Percentiles rank a stretch among this genome's conserved stretches.
phyloP scores from a whole-genome alignment of 1,284 basidiomycete species.

The Mrakiaceae sp. region DNA sequence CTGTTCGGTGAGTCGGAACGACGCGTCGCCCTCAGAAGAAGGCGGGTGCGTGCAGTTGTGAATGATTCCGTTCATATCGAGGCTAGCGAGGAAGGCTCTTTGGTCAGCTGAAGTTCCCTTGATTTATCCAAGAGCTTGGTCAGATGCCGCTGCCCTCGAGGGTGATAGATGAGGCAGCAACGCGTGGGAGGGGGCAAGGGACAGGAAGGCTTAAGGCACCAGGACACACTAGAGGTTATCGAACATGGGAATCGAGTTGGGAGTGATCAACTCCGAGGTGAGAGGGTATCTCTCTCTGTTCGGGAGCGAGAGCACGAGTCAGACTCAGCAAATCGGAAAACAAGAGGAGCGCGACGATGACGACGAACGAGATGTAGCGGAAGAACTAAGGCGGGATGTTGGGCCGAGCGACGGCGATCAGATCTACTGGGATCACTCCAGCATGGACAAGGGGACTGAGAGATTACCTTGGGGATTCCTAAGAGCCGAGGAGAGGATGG shows the following conservation, averaged over 20 bases:
- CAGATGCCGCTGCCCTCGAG: constrained; percentile 19
- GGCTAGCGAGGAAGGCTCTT: constrained; percentile 40
- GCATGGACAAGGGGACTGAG: background rate
- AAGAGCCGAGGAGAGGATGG: too few relatives aligned
- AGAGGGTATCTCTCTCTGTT: constrained; percentile 89
- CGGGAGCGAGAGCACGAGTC: background rate
- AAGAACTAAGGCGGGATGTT: constrained; percentile 36
- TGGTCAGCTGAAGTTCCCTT: background rate
- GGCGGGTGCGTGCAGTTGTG: constrained; percentile 65
- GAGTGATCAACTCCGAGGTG: constrained; percentile 95
- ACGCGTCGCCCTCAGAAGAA: constrained; percentile 69
- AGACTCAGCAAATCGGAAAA: background rate
- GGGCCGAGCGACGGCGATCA: background rate
- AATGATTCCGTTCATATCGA: constrained; percentile 98
- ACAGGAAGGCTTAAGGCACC: background rate
- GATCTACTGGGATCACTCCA: background rate
- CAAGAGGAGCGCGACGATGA: background rate
- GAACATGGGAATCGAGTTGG: constrained; percentile 50
- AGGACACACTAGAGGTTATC: constrained; percentile 36
- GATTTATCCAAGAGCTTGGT: background rate
- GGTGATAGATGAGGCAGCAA: constrained; percentile 24
- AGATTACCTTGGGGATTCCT: constrained; percentile 13
- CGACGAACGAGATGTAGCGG: constrained; percentile 40
- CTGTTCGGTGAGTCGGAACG: constrained; percentile 89
- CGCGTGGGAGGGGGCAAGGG: constrained; percentile 2